Evolutionary conservation across 139 green algal genomes (phyloP), one percentile per base, ranked within the genome.

Genomic region (Micractinium conductrix): DNA sequence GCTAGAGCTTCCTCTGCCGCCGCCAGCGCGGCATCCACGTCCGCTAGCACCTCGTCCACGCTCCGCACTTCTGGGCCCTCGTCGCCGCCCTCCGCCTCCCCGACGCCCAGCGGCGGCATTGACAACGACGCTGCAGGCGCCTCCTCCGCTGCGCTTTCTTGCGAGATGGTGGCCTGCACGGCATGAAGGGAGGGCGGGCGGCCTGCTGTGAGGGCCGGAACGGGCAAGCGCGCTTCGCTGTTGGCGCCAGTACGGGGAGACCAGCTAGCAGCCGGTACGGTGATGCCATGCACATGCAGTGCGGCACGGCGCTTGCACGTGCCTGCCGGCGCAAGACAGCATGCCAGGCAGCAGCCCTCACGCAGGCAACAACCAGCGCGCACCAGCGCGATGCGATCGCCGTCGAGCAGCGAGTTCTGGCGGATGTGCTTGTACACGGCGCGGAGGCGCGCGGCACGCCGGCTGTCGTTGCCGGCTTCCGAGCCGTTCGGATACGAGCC

Each of bases 391-490:
- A n/a, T 19, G 21, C 76, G 76, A 38, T 82, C 76, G 40, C 58
- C 58, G 43, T 82, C 76, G 8, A 33, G 35, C 26, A 82, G 38
- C 37, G 58, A 73, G 26, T 35, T 72, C 40, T 73, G 58, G 33
- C 76, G 76, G 58, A 82, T 72, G 76, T 82, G 76, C 16, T 38
- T 33, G 78, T 83, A 83, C 62, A 83, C 40, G n/a, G 21, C 45
- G 43, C 78, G 78, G 43, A 83, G 62, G 1, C 62, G 78, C 42
- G 63, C 33, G 14, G 43, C 78, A 14, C 78, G 62, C 53, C n/a
- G 43, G 62, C 78, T 83, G 60, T 12, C 16, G 40, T 33, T 55
- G 58, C 12, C 6, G 35, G n/a, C n/a, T n/a, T n/a, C n/a, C n/a
- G 73, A 83, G 60, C 78, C 43, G 43, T 63, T 63, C 17, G 62